These are phyloP conservation scores for Aquanectria penicillioides DNA, from an alignment of 2,329 filamentous ascomycete genomes.

Conservation along the genomic window DNA sequence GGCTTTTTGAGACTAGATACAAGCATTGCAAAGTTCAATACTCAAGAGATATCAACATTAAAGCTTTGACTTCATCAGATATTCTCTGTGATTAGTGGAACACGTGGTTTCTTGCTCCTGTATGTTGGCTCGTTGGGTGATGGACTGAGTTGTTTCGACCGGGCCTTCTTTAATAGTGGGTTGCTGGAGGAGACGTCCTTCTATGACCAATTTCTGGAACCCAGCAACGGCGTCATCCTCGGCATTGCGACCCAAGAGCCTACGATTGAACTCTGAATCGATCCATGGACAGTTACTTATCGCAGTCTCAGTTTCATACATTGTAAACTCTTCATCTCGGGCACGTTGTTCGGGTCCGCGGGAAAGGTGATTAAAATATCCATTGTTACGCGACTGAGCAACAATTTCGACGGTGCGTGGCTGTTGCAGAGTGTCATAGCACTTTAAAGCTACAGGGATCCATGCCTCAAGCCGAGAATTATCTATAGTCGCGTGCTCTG, in stretches of 20 bases:
- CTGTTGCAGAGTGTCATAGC: conserved; percentile 18
- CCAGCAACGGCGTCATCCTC: not conserved
- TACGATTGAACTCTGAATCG: conserved; percentile 18
- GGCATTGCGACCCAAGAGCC: conserved; percentile 14
- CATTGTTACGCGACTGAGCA: conserved; percentile 10
- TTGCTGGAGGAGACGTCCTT: too few species aligned
- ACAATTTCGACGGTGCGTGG: conserved; percentile 13
- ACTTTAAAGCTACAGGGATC: conserved; percentile 1
- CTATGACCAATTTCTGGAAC: not conserved
- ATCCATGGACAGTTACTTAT: conserved; percentile 27
- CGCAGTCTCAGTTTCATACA: conserved; percentile 9
- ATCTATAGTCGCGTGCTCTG: not conserved
- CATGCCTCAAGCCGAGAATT: not conserved
- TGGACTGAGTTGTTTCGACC: too few species aligned
- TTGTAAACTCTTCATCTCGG: conserved; percentile 21
- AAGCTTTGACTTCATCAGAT: too few species aligned
- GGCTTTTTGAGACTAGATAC: too few species aligned
- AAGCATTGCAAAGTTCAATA: too few species aligned
- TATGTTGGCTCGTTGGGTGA: too few species aligned
- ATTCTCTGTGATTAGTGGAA: too few species aligned
- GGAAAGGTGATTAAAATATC: conserved; percentile 17
- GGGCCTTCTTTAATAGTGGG: too few species aligned
- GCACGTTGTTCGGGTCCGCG: conserved; percentile 10
- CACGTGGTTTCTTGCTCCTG: too few species aligned
- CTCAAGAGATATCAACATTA: too few species aligned